Percentiles rank a stretch among this genome's conserved stretches.
These are phyloP conservation scores for Aspergillus funiculosus DNA, from an alignment of 495 filamentous ascomycete species.

Conservation along the genomic window DNA sequence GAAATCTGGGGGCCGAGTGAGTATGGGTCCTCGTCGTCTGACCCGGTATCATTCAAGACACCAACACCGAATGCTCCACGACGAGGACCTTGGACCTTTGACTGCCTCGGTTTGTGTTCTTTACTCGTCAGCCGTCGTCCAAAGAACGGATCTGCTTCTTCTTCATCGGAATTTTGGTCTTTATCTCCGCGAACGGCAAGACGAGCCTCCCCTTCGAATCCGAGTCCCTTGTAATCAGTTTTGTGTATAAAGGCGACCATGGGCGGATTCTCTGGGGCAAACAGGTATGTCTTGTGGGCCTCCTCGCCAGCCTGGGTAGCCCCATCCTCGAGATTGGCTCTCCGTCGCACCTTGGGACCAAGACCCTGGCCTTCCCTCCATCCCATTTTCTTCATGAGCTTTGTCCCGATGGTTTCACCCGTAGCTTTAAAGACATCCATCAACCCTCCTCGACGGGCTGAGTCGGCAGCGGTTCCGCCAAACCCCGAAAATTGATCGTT, in stretches of 20 bases:
- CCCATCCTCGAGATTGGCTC: conserved; percentile 59
- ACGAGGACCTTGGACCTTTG: conserved; percentile 45
- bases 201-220: conserved; percentile 63
- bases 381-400: conserved; percentile 86
- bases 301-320: conserved; percentile 29
- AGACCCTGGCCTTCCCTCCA: conserved; percentile 94
- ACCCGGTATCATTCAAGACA: conserved; percentile 87
- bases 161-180: conserved; percentile 43
- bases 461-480: conserved; percentile 59
- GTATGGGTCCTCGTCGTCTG: conserved; percentile 96
- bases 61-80: conserved; percentile 80
- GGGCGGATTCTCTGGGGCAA: conserved; percentile 79
- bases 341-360: conserved; percentile 78
- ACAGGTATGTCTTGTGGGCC: conserved; percentile 58
- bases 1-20: conserved; percentile 84
- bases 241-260: conserved; percentile 75
- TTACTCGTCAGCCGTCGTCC: conserved; percentile 28
- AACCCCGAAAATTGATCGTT: conserved; percentile 67
- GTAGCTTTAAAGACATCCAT: conserved; percentile 69
- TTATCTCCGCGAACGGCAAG: conserved; percentile 36
- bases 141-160: conserved; percentile 44
- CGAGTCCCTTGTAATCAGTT: conserved; percentile 74
- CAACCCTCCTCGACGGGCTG: conserved; percentile 49
- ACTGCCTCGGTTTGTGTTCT: conserved; percentile 27
- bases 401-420: conserved; percentile 86